A percentile compares a stretch with the other conserved stretches of the same genome.
These are phyloP conservation scores for Teunomyces cretensis DNA, from an alignment of 805 yeast species.

Conservation along the genomic window DNA sequence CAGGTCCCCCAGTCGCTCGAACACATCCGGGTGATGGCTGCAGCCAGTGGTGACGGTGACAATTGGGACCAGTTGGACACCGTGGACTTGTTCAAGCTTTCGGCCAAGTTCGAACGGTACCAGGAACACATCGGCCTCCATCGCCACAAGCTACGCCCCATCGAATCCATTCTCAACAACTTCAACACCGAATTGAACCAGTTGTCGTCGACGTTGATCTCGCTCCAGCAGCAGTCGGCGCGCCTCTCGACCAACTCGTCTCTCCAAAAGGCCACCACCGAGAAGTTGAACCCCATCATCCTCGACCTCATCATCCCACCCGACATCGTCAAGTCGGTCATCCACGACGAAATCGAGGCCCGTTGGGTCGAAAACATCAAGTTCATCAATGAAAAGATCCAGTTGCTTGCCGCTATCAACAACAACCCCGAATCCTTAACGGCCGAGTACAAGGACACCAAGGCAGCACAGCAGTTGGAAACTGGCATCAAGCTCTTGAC, in stretches of 20 bases:
- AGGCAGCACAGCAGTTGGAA: conserved; percentile 29
- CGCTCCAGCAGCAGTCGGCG: conserved; percentile 35
- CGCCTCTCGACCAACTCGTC: conserved; percentile 28
- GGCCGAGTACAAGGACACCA: conserved; percentile 19
- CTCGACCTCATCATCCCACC: conserved; percentile 78
- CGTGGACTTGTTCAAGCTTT: conserved; percentile 5
- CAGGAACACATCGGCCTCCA: conserved; percentile 23
- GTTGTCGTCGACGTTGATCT: conserved; percentile 30
- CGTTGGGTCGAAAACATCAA: conserved; percentile 68
- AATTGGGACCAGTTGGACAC: conserved; percentile 4
- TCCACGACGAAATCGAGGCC: conserved; percentile 54
- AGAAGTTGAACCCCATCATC: conserved; percentile 68
- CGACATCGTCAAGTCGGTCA: conserved; percentile 55
- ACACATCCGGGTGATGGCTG: background rate
- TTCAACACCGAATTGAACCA: conserved; percentile 54
- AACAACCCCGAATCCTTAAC: background rate
- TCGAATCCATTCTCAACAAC: conserved; percentile 49
- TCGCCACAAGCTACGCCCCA: conserved; percentile 40
- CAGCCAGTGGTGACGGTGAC: background rate
- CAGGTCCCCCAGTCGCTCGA: conserved; percentile 2
- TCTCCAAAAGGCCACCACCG: conserved; percentile 27
- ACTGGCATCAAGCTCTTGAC: conserved; percentile 51
- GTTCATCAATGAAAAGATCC: conserved; percentile 57
- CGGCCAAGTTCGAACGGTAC: conserved; percentile 8
- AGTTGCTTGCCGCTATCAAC: conserved; percentile 46